These are phyloP conservation scores for Cucumis sativus DNA, from an alignment of 306 rosid species.

Conservation along the genomic window Cucumber_9930_V3 NC_026658.2:17830001-17830500, in stretches of 20 bases:
- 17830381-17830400: slow-evolving; percentile 62
- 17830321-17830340: slow-evolving; percentile 53
- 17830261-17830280: slow-evolving; percentile 76
- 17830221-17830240: slow-evolving; percentile 32
- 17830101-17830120: slow-evolving; percentile 44
- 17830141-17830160: slow-evolving; percentile 30
- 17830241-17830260: slow-evolving; percentile 50
- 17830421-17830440: slow-evolving; percentile 76
- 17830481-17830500: slow-evolving; percentile 65
- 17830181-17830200: slow-evolving; percentile 34
- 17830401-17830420: slow-evolving; percentile 72
- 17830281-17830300: slow-evolving; percentile 63
- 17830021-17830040: slow-evolving; percentile 15
- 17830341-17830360: slow-evolving; percentile 86
- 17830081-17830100: not conserved
- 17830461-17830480: slow-evolving; percentile 81
- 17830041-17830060: slow-evolving; percentile 48
- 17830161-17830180: slow-evolving; percentile 33
- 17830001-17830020: slow-evolving; percentile 29
- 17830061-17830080: slow-evolving; percentile 4
- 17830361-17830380: slow-evolving; percentile 66
- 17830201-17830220: slow-evolving; percentile 22
- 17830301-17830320: slow-evolving; percentile 68
- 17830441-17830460: slow-evolving; percentile 84
- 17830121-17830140: slow-evolving; percentile 48